Base-by-base conservation (phyloP, 2,329 filamentous ascomycete species). In the Nemania serpens region DNA sequence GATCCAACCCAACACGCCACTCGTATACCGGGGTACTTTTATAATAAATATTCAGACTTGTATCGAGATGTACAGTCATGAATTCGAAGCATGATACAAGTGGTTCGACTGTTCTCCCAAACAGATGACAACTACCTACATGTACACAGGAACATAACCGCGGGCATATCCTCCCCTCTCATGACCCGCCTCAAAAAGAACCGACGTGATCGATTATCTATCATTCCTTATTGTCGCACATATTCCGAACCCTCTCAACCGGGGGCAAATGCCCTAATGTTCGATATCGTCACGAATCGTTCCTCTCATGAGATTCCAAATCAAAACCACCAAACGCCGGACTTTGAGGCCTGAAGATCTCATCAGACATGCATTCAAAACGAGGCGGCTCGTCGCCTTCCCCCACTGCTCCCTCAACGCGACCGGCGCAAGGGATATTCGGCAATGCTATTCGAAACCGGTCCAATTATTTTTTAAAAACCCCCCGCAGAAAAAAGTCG, bases 251-350 rank as follows among this genome's bases (percentile, higher is more conserved):
- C 17, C 41, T 50, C 54, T 51, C 37, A 25, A 45, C 45, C 25
- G 10, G 22, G 42, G 56, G 22, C 48, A 37, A 33, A 36, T 36
- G 17, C 15, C 15, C 3, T n/a, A 34, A 22, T 47, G 48, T 33
- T 39, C n/a, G 7, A 39, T 53, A 48, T 62, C 39, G 34, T 58
- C 54, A 45, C 48, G 34, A 57, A 53, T 54, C 50, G 37, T 53
- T 47, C 53, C 50, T 41, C 34, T 43, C 46, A 18, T 41, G n/a
- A 54, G 34, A 55, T 53, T 42, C 54, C 33, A 58, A 62, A 56
- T 49, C 45, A 52, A 55, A 46, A 53, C 45, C 62, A 55, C 62
- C 47, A 64, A n/a, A 64, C 62, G 62, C 62, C 62, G 56, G 58
- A 64, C 55, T 53, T 45, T 12, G 13, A 57, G 48, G 59, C 59